phyloP scores from a whole-genome alignment of 73 alveolate species.

The Paramecium sonneborni region DNA sequence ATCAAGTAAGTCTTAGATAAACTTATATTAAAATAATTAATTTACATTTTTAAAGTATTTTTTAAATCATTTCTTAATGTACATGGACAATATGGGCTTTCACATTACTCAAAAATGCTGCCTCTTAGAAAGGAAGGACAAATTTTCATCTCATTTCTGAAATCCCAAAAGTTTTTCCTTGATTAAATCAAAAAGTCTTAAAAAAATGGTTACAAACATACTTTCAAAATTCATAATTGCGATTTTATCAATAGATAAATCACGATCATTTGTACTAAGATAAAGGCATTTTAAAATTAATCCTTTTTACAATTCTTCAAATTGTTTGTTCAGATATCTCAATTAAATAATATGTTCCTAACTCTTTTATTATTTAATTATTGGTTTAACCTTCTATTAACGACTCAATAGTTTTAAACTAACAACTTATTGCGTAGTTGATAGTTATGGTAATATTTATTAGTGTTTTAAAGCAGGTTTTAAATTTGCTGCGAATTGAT shows the following conservation, averaged over 20 bases:
- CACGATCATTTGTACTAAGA: neutral
- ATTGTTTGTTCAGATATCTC: neutral
- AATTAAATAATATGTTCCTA: neutral
- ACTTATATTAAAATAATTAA: neutral
- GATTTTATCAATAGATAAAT: neutral
- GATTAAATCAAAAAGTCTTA: neutral
- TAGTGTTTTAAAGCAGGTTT: neutral
- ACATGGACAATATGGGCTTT: constrained; percentile 36
- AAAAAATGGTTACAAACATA: neutral
- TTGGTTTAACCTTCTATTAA: neutral
- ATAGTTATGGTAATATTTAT: neutral
- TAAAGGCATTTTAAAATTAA: constrained; percentile 5
- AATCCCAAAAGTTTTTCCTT: constrained; percentile 14
- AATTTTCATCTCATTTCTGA: neutral
- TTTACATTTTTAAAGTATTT: neutral
- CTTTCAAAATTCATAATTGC: constrained; percentile 24
- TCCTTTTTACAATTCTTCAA: neutral
- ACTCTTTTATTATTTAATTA: neutral
- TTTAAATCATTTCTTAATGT: constrained; percentile 13
- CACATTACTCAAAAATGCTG: neutral
- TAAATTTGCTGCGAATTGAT: neutral
- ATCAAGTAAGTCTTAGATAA: constrained; percentile 4
- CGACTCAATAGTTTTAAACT: neutral
- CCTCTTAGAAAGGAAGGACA: neutral
- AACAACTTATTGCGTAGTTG: neutral